These are phyloP conservation scores for Evernia prunastri DNA, from an alignment of 495 filamentous ascomycete species.

Conservation along the genomic window DNA sequence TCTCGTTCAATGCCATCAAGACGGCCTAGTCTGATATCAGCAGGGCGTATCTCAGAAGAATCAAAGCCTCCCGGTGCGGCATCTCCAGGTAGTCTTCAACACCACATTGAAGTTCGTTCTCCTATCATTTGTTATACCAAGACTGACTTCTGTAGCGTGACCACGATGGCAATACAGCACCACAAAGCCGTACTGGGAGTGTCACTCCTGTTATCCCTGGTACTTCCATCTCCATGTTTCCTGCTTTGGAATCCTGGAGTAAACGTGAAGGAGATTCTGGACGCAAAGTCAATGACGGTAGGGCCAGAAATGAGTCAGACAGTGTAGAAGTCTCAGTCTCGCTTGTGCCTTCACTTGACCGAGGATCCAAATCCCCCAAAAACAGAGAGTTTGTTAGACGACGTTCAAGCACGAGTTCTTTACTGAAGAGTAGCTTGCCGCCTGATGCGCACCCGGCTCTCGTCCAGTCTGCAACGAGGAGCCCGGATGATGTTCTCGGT, in stretches of 20 bases:
- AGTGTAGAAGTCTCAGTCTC: background rate
- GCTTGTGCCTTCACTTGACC: background rate
- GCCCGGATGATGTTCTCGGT: background rate
- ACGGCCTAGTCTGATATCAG: background rate
- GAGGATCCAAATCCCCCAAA: background rate
- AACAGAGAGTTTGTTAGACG: background rate
- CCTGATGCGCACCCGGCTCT: background rate
- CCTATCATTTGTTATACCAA: background rate
- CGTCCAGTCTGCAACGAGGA: background rate
- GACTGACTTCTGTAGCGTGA: background rate
- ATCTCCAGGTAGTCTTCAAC: background rate
- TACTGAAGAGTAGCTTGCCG: background rate
- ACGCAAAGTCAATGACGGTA: background rate
- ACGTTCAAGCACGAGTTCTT: background rate
- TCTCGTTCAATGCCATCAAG: background rate
- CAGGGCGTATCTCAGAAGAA: background rate
- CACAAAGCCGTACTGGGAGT: background rate
- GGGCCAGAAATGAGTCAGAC: background rate
- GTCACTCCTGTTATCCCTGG: background rate
- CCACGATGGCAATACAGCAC: background rate
- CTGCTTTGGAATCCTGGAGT: background rate
- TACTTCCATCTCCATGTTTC: background rate
- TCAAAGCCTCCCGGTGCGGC: background rate
- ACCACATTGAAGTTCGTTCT: constrained; percentile 1
- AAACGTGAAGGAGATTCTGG: background rate